phyloP scores from a whole-genome alignment of 331 rosid species.

The Malus hybrid region DNA sequence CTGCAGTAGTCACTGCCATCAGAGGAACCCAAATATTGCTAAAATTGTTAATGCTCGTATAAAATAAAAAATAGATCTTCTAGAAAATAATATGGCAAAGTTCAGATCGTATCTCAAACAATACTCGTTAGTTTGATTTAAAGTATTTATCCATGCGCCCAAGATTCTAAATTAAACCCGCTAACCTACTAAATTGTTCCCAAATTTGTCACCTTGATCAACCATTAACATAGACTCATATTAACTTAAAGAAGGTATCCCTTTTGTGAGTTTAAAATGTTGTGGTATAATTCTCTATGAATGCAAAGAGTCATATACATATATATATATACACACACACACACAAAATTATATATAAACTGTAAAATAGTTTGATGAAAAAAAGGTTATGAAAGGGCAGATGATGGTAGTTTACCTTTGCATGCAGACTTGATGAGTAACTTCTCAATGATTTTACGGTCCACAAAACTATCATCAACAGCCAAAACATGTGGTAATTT shows the following conservation, averaged over 20 bases:
- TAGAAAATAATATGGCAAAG: not conserved
- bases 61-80: not conserved
- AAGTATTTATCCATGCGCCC: not conserved
- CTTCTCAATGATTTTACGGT: conserved; percentile 20
- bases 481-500: conserved; percentile 20
- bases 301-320: too few species aligned
- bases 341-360: too few species aligned
- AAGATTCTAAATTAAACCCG: not conserved
- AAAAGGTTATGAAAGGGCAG: not conserved
- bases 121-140: not conserved
- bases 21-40: not conserved
- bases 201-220: not conserved
- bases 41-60: not conserved
- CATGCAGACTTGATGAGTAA: conserved; percentile 19
- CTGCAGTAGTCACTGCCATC: conserved; percentile 19
- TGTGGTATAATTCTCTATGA: too few species aligned
- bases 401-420: conserved; percentile 3
- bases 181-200: not conserved
- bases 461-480: conserved; percentile 26
- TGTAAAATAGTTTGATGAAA: too few species aligned
- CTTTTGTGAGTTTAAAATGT: not conserved
- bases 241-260: not conserved
- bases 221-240: not conserved
- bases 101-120: not conserved
- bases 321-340: too few species aligned